A percentile compares a stretch with the other conserved stretches of the same genome.
Evolutionary conservation across 108 stramenopile genomes (phyloP).

Genomic region (Skeletonema grethae): DNA sequence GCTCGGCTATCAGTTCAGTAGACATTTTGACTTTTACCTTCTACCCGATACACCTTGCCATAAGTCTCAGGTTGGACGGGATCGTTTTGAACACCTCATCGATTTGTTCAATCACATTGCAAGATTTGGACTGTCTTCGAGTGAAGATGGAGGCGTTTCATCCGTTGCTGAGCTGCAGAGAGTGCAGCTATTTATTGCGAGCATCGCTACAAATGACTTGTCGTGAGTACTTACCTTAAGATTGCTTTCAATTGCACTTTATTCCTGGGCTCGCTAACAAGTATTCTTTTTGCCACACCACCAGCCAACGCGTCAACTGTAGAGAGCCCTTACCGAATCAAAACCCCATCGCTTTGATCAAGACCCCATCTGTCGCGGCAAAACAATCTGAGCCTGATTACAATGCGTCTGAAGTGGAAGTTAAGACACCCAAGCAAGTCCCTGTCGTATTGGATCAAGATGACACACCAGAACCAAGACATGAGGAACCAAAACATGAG

Average conservation of each 20-base stretch:
- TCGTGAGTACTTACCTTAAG: slow-evolving; percentile 7
- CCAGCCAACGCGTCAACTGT: not conserved
- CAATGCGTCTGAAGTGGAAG: not conserved
- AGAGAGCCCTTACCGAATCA: not conserved
- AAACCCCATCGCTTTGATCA: not conserved
- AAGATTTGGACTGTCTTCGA: slow-evolving; percentile 28
- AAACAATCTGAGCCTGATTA: not conserved
- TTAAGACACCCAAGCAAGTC: not conserved
- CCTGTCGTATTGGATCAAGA: slow-evolving; percentile 2
- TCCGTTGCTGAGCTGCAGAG: slow-evolving; percentile 6
- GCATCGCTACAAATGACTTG: slow-evolving; percentile 28
- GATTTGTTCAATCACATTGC: slow-evolving; percentile 41
- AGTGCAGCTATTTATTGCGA: slow-evolving; percentile 31
- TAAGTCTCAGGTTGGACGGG: slow-evolving; percentile 12
- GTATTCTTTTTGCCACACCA: not conserved
- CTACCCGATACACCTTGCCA: slow-evolving; percentile 14
- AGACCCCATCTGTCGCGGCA: not conserved
- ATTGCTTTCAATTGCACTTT: not conserved
- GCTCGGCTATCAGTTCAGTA: slow-evolving; percentile 33
- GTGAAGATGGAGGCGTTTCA: not conserved
- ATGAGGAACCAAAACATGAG: not conserved
- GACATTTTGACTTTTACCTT: not conserved
- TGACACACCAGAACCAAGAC: not conserved
- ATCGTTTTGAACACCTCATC: slow-evolving; percentile 23
- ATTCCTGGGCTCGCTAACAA: not conserved